Percentiles rank a stretch among this genome's conserved stretches.
These are phyloP conservation scores for Halenospora varia DNA, from an alignment of 495 filamentous ascomycete genomes.

Conservation along the genomic window DNA sequence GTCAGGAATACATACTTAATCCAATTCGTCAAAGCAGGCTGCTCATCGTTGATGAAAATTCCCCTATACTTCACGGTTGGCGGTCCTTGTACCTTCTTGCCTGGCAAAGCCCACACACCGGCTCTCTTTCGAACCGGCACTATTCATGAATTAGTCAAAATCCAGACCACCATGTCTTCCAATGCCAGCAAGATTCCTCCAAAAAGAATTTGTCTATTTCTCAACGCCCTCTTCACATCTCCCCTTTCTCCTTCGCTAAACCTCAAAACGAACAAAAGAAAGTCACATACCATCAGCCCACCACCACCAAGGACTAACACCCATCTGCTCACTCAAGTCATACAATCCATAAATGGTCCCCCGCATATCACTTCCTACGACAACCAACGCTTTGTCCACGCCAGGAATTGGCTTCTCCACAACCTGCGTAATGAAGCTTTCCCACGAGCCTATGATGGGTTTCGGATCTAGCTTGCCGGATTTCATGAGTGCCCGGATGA, in stretches of 20 bases:
- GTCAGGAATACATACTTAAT: slow-evolving; percentile 43
- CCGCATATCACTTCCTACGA: slow-evolving; percentile 63
- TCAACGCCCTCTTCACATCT: no score
- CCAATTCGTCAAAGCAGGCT: slow-evolving; percentile 68
- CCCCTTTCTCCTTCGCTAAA: no score
- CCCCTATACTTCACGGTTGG: slow-evolving; percentile 72
- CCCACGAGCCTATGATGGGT: slow-evolving; percentile 59
- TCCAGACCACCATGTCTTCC: no score
- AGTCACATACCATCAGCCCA: slow-evolving; percentile 75
- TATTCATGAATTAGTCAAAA: no score
- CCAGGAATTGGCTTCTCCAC: slow-evolving; percentile 56
- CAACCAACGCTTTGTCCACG: slow-evolving; percentile 57
- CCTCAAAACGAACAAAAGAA: no score
- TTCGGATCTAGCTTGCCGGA: slow-evolving; percentile 52
- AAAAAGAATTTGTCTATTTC: no score
- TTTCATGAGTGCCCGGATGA: slow-evolving; percentile 53
- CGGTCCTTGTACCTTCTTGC: slow-evolving; percentile 51
- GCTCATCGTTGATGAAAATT: slow-evolving; percentile 78
- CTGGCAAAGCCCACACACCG: slow-evolving; percentile 51
- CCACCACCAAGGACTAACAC: slow-evolving; percentile 75
- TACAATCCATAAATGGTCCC: slow-evolving; percentile 73
- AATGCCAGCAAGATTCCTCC: no score
- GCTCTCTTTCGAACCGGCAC: slow-evolving; percentile 48
- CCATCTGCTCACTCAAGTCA: slow-evolving; percentile 71
- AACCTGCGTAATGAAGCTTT: slow-evolving; percentile 59